A percentile compares a stretch with the other conserved stretches of the same genome.
These are phyloP conservation scores for Neonectria magnoliae DNA, from an alignment of 2,329 filamentous ascomycete genomes.

Conservation along the genomic window DNA sequence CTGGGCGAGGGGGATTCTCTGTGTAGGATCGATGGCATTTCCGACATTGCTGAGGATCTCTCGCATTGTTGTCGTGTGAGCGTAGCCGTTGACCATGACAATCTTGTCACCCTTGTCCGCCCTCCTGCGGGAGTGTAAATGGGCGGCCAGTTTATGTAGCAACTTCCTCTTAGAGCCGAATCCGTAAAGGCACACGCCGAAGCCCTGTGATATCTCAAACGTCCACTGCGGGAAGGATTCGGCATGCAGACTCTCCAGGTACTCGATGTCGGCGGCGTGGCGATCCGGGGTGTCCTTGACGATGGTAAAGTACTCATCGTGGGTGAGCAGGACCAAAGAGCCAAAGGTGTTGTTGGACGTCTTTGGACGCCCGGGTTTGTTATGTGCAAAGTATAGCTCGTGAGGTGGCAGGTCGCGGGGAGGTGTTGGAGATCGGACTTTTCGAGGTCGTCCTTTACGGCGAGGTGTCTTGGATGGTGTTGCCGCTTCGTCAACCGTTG, in stretches of 20 bases:
- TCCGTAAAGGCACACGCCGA: slow-evolving; percentile 91
- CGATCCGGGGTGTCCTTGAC: slow-evolving; percentile 72
- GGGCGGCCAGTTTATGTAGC: slow-evolving; percentile 77
- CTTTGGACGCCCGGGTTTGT: slow-evolving; percentile 80
- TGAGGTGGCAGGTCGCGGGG: slow-evolving; percentile 85
- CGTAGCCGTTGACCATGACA: slow-evolving; percentile 88
- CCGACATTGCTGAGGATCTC: slow-evolving; percentile 78
- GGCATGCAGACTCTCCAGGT: slow-evolving; percentile 78
- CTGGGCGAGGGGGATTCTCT: slow-evolving; percentile 66
- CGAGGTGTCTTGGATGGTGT: slow-evolving; percentile 56
- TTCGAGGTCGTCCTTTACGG: slow-evolving; percentile 42
- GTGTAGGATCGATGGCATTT: slow-evolving; percentile 64
- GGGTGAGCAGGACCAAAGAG: slow-evolving; percentile 79
- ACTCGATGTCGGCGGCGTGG: slow-evolving; percentile 75
- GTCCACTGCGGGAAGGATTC: slow-evolving; percentile 90
- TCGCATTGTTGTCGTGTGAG: slow-evolving; percentile 70
- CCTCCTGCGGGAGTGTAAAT: slow-evolving; percentile 59
- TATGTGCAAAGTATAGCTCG: slow-evolving; percentile 94
- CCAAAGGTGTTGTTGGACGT: slow-evolving; percentile 88
- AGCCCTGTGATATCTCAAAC: slow-evolving; percentile 88
- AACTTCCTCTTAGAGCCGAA: slow-evolving; percentile 89
- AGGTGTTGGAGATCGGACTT: slow-evolving; percentile 75
- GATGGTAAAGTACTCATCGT: slow-evolving; percentile 86
- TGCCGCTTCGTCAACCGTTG: slow-evolving; percentile 48
- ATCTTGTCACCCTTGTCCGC: slow-evolving; percentile 60